Base-by-base conservation (phyloP, 108 stramenopile species). In the Thalassiosira profunda region DNA sequence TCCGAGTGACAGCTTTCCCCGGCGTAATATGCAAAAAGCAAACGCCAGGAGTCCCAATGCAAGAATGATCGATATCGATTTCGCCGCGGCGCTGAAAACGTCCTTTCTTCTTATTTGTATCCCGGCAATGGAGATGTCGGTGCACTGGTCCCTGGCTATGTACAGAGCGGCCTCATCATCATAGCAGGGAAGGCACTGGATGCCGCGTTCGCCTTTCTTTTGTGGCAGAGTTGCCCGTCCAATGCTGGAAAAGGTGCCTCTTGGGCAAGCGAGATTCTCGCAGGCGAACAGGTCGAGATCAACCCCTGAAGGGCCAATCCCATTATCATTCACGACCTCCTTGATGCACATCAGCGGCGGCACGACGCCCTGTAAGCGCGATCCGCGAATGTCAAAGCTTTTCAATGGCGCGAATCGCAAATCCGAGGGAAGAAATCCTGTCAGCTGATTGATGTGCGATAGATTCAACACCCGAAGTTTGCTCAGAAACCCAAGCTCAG, bases 251-350 rank as follows among this genome's bases (percentile, higher is more conserved):
- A 52, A 84, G 18, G 79, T 77, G 37, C 79, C 76, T 37, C 48
- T 52, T 15, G 67, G 45, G 30, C 83, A 84, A 11, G 66, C 48
- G 10, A 84, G 54, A 47, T 71, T 68, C 46, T 84, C 71, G 35
- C 83, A 84, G 4, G 31, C 47, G 21, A 68, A 80, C 25, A 60
- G 48, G 28, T 70, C 52, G 31, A 72, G 66, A 20, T 52, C 42
- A 15, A 33, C 54, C 5, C 70, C 75, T 2, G 58, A 45, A 15
- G 59, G 66, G 14, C 66, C 66, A 45, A 67, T 7, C 34, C 79
- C 79, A 64, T 84, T 81, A 10, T 76, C 57, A 59, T 84, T 84
- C 10, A 84, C 47, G 11, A 63, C 80, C 3, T 77, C 80, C 34
- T 74, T 80, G 18, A 77, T 55, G 34, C 83, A 84, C 42, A 84